phyloP scores from a whole-genome alignment of 1,284 basidiomycete species.

The Naganishia liquefaciens region DNA sequence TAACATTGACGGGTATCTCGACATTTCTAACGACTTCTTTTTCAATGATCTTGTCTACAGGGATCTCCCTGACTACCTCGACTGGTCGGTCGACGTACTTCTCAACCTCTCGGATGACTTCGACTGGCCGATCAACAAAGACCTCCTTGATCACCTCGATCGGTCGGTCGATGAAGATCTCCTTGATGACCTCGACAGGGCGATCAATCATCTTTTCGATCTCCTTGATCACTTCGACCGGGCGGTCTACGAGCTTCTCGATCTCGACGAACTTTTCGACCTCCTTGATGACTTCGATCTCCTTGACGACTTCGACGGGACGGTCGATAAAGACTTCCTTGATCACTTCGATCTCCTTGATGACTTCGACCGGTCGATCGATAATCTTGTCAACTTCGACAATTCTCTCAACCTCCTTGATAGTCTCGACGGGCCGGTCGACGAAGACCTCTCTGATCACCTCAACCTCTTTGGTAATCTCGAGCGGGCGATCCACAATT shows the following conservation, averaged over 20 bases:
- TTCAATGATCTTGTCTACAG: constrained; percentile 38
- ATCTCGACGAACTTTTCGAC: constrained; percentile 44
- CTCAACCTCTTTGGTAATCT: constrained; percentile 39
- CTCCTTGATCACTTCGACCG: constrained; percentile 41
- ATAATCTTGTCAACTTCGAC: constrained; percentile 45
- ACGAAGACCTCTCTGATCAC: constrained; percentile 33
- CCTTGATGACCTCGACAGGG: constrained; percentile 43
- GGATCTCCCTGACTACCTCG: constrained; percentile 34
- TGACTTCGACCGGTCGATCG: constrained; percentile 39
- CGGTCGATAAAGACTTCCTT: constrained; percentile 46
- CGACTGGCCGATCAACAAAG: constrained; percentile 45
- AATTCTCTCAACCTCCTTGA: constrained; percentile 41
- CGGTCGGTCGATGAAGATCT: constrained; percentile 35
- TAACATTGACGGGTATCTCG: constrained; percentile 35
- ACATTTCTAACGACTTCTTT: constrained; percentile 34
- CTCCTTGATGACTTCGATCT: constrained; percentile 40
- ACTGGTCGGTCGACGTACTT: constrained; percentile 32
- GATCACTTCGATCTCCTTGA: constrained; percentile 41
- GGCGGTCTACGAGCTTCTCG: constrained; percentile 40
- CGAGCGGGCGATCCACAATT: constrained; percentile 36
- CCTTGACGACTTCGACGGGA: constrained; percentile 37
- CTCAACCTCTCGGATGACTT: constrained; percentile 36
- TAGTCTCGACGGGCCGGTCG: constrained; percentile 34
- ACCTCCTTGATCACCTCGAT: constrained; percentile 38
- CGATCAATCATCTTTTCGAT: constrained; percentile 37